Conservation (phyloP, 257 asterid species). For the Lycium ferocissimum region DNA sequence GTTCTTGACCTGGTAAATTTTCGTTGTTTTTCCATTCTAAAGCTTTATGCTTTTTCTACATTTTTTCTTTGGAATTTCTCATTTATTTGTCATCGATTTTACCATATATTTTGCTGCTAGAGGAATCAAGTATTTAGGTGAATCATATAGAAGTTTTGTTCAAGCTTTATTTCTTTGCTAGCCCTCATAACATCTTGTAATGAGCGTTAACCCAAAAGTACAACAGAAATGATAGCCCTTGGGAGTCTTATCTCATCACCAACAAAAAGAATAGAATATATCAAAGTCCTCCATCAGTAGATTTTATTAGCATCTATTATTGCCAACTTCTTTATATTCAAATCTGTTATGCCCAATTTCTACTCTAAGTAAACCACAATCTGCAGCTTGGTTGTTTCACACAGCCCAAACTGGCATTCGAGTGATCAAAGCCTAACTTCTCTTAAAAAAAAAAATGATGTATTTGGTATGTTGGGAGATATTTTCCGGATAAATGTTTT, state of each 20-base stretch:
- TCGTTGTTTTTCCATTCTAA: neutral
- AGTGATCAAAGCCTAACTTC: too few relatives aligned
- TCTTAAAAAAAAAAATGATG: too few relatives aligned
- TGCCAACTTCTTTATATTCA: neutral
- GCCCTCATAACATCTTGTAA: neutral
- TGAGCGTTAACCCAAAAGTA: neutral
- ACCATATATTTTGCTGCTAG: neutral
- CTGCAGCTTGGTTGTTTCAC: too few relatives aligned
- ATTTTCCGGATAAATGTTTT: too few relatives aligned
- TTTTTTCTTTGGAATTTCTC: neutral
- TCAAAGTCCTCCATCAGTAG: neutral
- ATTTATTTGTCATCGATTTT: neutral
- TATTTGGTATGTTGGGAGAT: too few relatives aligned
- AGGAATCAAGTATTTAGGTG: too few relatives aligned
- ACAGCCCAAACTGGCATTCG: too few relatives aligned
- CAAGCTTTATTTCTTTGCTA: neutral
- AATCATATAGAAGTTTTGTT: neutral
- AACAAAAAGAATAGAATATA: neutral
- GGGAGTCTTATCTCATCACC: neutral
- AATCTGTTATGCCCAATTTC: neutral
- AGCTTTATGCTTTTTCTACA: neutral
- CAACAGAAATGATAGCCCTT: neutral
- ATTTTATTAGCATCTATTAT: neutral
- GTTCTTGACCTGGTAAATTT: slow-evolving; percentile 78
- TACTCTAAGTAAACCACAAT: neutral